Percentiles rank a stretch among this genome's conserved stretches.
These are phyloP conservation scores for Vicia sativa DNA, from an alignment of 306 rosid species.

Conservation along the genomic window DNA sequence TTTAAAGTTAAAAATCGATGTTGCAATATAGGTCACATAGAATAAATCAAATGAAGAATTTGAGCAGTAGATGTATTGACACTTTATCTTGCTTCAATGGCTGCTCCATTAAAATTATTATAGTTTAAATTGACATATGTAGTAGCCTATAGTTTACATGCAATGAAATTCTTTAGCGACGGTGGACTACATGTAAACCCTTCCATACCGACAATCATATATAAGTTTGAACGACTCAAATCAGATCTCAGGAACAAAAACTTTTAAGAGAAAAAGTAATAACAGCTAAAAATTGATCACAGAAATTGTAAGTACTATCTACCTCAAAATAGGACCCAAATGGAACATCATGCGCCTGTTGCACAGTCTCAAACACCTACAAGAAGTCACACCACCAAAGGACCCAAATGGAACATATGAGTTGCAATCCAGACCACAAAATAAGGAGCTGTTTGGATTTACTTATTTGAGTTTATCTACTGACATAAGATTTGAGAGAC, in stretches of 20 bases:
- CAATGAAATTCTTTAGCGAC: constrained; percentile 29
- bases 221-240: constrained; percentile 34
- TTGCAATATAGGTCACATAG: constrained; percentile 6
- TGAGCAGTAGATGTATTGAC: constrained; percentile 2
- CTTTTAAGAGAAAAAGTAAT: constrained; percentile 21
- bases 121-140: constrained; percentile 13
- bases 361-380: constrained; percentile 94
- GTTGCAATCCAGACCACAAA: constrained; percentile 29
- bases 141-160: constrained; percentile 5
- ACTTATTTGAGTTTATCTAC: too few species aligned
- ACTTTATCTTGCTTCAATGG: constrained; percentile 7
- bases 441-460: too few species aligned
- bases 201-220: neutral
- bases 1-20: constrained; percentile 4
- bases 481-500: too few species aligned
- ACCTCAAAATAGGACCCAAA: constrained; percentile 97
- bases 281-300: neutral
- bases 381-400: constrained; percentile 29
- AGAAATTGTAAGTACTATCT: constrained; percentile 32
- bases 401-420: neutral
- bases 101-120: constrained; percentile 14
- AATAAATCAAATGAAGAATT: constrained; percentile 22
- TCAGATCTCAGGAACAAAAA: constrained; percentile 25
- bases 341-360: constrained; percentile 99
- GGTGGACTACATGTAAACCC: constrained; percentile 11